Base-by-base conservation (phyloP, 129 eudicot species). In the Tagetes erecta region DNA sequence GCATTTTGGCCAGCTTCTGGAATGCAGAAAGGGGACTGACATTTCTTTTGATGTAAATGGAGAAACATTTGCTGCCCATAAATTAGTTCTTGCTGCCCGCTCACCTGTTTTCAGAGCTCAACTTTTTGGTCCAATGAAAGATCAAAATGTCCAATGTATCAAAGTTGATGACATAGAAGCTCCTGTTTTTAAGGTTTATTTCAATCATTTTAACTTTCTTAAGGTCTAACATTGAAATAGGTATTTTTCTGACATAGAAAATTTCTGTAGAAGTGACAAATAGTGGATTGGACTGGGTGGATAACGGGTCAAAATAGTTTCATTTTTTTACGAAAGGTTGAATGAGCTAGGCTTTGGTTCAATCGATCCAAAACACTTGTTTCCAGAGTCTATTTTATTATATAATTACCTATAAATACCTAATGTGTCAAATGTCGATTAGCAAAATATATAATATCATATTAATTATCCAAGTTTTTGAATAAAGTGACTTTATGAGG, bases 21-120 rank as follows among this genome's bases (percentile, higher is more conserved):
- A 92, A 79, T 82, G 88, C 80, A 87, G 91, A 46, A 79, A 82
- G 67, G 87, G 92, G 70, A 70, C 86, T 41, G 98, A 92, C 79
- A 81, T 89, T 68, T 78, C 68, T 64, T 89, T 92, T 82, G 92
- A 89, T 72, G 96, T 92, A 38, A 76, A 87, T 55, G 96, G 88
- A 41, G 96, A 92, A 79, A 77, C 44, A 3, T 85, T 89, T 84
- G 73, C 88, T 69, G 96, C 96, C 57, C 98, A 92, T 76, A 92
- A 87, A 74, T 76, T 89, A 81, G 89, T 92, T 8, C 94, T 92
- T 73, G 97, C 97, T 0, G 96, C 97, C 58, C 97, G 97, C 36
- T 92, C 97, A 12, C 97, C 97, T 45, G 98, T 92, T n/a, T 87
- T 92, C 71, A 84, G 90, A 80, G 98, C 98, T 37, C 98, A 89